phyloP scores from a whole-genome alignment of 371 early-diverging fungal genomes.

The Thermomucor indicae-seudaticae region DNA sequence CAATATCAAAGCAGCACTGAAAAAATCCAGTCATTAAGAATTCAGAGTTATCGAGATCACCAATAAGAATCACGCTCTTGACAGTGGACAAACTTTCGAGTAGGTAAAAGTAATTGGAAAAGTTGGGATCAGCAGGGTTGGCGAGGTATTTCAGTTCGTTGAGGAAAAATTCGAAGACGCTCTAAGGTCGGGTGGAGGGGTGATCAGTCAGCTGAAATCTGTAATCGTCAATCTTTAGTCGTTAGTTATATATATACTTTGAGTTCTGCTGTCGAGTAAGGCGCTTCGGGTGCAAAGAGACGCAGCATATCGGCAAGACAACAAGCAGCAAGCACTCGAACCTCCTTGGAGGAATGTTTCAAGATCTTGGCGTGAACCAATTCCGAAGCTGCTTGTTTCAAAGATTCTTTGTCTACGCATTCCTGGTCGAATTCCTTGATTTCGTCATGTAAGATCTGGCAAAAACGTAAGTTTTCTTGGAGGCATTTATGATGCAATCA shows the following conservation, averaged over 20 bases:
- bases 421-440: constrained; percentile 31
- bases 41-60: constrained; percentile 29
- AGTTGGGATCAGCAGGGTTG: constrained; percentile 54
- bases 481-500: not conserved
- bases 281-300: constrained; percentile 90
- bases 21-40: constrained; percentile 21
- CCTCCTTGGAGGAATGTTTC: constrained; percentile 74
- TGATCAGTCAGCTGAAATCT: too few relatives aligned
- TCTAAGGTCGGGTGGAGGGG: constrained; percentile 35
- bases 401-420: constrained; percentile 36
- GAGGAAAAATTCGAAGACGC: constrained; percentile 78
- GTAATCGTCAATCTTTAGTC: too few relatives aligned
- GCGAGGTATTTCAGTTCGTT: constrained; percentile 67
- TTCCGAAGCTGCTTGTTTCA: constrained; percentile 61
- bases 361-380: constrained; percentile 66
- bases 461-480: not conserved
- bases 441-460: constrained; percentile 26
- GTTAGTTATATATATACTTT: constrained; percentile 39
- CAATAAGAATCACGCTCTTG: constrained; percentile 74
- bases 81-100: constrained; percentile 85
- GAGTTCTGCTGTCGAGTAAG: constrained; percentile 71
- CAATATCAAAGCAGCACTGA: constrained; percentile 4
- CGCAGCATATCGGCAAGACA: constrained; percentile 91
- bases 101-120: constrained; percentile 71
- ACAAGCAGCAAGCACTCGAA: constrained; percentile 75